Base-by-base conservation (phyloP, 1,139 yeast genomes). In the Candida glucosophila region DNA sequence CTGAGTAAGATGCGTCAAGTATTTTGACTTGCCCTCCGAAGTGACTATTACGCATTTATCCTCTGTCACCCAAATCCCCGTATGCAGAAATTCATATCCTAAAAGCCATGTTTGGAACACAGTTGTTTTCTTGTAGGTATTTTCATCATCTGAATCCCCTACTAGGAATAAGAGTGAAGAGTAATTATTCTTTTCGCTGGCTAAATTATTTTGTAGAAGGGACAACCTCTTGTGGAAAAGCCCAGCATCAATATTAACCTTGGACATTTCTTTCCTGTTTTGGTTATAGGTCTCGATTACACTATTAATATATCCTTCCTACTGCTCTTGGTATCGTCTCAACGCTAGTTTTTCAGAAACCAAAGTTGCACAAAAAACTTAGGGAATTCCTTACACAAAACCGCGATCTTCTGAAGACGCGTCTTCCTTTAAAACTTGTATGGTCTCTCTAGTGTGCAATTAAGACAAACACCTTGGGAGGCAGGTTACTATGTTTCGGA, bases 51-150 rank as follows among this genome's bases (percentile, higher is more conserved):
- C 56, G 25, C 77, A 61, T 41, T 73, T 74, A 23, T 70, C 70
- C 29, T 69, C 66, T 5, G 82, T 71, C 33, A 88, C 58, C 27
- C 69, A 74, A 32, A 90, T 55, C 22, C 77, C 77, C 2, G 97
- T 86, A 30, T 93, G 92, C 13, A 95, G 93, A 47, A 90, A 88
- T 49, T 92, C 97, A 49, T 88, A 90, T 5, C 97, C 96, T 32
- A 90, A 60, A 32, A 90, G 61, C 97, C 97, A 90, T 26, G 80
- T 80, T 49, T 88, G 97, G 25, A 88, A 55, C 25, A 82, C 81
- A 1, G 95, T 78, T 8, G 95, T 79, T 53, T 85, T 85, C 47
- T 82, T 85, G 54, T 85, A 88, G 23, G 95, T 93, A 48, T 86
- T 82, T 35, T 80, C 90, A 32, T 82, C 92, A 44, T 82, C 86